Evolutionary conservation across 2,329 filamentous ascomycete species (phyloP).

Genomic region (Monilinia fructigena): DNA sequence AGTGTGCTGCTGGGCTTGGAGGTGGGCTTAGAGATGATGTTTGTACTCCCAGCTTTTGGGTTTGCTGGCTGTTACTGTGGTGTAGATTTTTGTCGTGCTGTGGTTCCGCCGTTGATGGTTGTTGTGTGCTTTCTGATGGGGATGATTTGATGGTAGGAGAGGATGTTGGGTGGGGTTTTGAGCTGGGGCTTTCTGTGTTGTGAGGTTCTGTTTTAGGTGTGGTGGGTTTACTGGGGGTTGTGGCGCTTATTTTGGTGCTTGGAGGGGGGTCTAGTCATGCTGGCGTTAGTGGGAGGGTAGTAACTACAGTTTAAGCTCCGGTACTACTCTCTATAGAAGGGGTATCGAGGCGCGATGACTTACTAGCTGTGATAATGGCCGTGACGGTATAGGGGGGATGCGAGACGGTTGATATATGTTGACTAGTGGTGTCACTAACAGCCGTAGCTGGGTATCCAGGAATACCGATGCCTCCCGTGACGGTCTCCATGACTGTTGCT

Average conservation of each 20-base stretch:
- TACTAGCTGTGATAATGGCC: background rate
- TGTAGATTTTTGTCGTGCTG: slow-evolving; percentile 6
- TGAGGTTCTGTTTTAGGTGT: background rate
- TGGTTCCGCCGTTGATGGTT: background rate
- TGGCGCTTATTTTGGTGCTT: background rate
- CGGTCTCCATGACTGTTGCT: slow-evolving; percentile 2
- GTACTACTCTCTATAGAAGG: background rate
- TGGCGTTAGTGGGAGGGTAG: too few species aligned
- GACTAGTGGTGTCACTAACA: background rate
- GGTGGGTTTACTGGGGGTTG: too few species aligned
- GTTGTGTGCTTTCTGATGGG: background rate
- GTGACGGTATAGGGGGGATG: slow-evolving; percentile 2
- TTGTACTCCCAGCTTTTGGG: background rate
- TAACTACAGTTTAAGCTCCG: too few species aligned
- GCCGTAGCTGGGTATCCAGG: slow-evolving; percentile 5
- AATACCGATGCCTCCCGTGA: slow-evolving; percentile 8
- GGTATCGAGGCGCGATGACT: background rate
- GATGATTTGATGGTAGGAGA: background rate
- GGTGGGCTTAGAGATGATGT: background rate
- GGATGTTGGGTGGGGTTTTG: background rate
- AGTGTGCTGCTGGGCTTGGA: background rate
- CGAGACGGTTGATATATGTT: background rate
- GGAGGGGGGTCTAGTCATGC: background rate
- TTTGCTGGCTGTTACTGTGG: background rate
- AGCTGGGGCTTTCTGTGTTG: background rate